Base-by-base conservation (phyloP, 192 early-diverging fungal genomes). In the Mortierella hygrophila region DNA sequence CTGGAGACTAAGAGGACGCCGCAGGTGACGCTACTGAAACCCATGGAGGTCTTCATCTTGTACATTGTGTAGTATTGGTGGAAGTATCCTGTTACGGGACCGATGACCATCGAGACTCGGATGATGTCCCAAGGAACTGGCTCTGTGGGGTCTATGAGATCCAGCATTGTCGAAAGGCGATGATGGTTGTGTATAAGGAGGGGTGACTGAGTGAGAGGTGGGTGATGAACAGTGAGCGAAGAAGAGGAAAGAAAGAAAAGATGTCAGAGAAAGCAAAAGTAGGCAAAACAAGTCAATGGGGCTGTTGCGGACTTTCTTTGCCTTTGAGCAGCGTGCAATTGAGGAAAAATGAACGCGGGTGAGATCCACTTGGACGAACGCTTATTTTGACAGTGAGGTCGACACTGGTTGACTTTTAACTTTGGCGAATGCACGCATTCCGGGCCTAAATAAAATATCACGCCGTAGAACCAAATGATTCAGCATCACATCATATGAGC, bases 61-160 rank as follows among this genome's bases (percentile, higher is more conserved):
- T 82, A 75, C 76, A 92, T 88, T 41, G 90, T 88, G 26, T 85
- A 77, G 76, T 92, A 91, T 77, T 93, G 85, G 70, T 93, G 91
- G 75, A 93, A 80, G 83, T 93, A 93, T 37, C 92, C 92, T 3
- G 89, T 77, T 32, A 93, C 90, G 37, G 92, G 92, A 1, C 91
- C 90, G 60, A 92, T 63, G 18, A 91, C 90, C 92, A 93, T 93
- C 37, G 88, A 85, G 23, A 89, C 65, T 11, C 88, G 88, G 47
- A 93, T 77, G 37, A 89, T 18, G 68, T 86, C 79, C 84, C 84
- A 86, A 15, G 75, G 70, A 18, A 63, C 70, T 1, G 83, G 83
- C 38, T 86, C 83, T 11, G 79, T 78, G 2, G 84, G 84, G 75
- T 85, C 83, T 77, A 74, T 69, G 35, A 32, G 52, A n/a, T 63